Base-by-base conservation (phyloP, 2,329 filamentous ascomycete species). In the Helotiales sp. region DNA sequence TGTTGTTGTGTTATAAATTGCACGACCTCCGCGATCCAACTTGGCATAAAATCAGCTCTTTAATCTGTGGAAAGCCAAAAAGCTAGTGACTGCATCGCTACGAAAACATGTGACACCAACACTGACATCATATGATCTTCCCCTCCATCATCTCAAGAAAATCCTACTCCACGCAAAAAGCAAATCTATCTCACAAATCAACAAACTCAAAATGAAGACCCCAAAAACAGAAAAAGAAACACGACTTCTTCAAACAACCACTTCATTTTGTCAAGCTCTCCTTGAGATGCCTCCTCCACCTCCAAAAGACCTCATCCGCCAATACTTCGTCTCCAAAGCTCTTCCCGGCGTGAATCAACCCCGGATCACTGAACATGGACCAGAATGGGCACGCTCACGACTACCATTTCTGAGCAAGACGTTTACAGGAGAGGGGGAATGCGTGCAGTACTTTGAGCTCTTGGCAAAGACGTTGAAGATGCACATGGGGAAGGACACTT, bases 291-390 rank as follows among this genome's bases (percentile, higher is more conserved):
- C 48, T 13, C 38, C 34, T 8, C 7, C 36, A 6, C 24, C 56
- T 2, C 56, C 59, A 3, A 10, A n/a, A 5, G n/a, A 42, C 7
- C 54, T 59, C 19, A 31, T 59, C 12, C 49, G 36, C 22, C 7
- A 22, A 42, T 49, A 49, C 22, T 61, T 61, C 59, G 24, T 46
- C 31, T n/a, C 47, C 17, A n/a, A n/a, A n/a, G n/a, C n/a, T n/a
- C n/a, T n/a, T 30, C 25, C 19, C 34, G 7, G 19, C 2, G 15
- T n/a, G 15, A 38, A 8, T 24, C n/a, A 13, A 4, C 55, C 55
- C 9, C 31, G 27, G 22, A 77, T 77, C 57, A 72, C 71, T 2
- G 75, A 77, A 65, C 74, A 77, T 60, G 75, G 75, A 1, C 75
- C 75, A 3, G 40, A 59, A 36, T 76, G 72, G 73, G 67, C 73